Conservation (phyloP, 352 stramenopile species). For the Albugo candida region DNA sequence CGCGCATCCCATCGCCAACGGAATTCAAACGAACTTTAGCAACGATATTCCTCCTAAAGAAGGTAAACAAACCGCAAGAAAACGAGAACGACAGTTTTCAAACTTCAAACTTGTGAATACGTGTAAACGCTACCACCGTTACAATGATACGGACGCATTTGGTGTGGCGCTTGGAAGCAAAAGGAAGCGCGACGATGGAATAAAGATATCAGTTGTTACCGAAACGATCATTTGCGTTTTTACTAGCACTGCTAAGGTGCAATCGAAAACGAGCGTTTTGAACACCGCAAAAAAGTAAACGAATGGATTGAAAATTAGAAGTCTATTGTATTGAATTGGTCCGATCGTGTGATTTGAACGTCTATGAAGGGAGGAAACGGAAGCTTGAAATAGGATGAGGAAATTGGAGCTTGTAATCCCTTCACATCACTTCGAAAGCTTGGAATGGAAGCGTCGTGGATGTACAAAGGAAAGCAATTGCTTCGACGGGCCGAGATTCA, state of each 20-base stretch:
- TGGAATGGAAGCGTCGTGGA: constrained; percentile 45
- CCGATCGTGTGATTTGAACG: constrained; percentile 68
- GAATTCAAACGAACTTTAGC: no score
- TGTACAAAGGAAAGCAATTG: constrained; percentile 46
- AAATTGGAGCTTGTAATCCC: not conserved
- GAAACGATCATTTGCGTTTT: constrained; percentile 2
- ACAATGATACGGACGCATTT: not conserved
- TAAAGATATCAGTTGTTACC: not conserved
- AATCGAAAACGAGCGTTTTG: not conserved
- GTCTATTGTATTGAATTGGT: constrained; percentile 68
- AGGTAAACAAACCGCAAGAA: no score
- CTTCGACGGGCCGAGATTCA: constrained; percentile 34
- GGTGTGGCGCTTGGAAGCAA: not conserved
- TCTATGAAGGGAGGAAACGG: constrained; percentile 7
- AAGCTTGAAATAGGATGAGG: constrained; percentile 11
- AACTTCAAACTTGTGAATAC: no score
- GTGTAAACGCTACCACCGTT: no score
- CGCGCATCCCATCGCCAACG: no score
- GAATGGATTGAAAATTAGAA: constrained; percentile 69
- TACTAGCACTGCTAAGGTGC: not conserved
- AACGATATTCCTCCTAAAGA: no score
- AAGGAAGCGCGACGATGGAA: not conserved
- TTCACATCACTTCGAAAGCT: constrained; percentile 9
- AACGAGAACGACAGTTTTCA: no score
- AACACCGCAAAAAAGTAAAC: constrained; percentile 8